Evolutionary conservation across 2,329 filamentous ascomycete genomes (phyloP).

Genomic region (Herpotrichia juniperi): DNA sequence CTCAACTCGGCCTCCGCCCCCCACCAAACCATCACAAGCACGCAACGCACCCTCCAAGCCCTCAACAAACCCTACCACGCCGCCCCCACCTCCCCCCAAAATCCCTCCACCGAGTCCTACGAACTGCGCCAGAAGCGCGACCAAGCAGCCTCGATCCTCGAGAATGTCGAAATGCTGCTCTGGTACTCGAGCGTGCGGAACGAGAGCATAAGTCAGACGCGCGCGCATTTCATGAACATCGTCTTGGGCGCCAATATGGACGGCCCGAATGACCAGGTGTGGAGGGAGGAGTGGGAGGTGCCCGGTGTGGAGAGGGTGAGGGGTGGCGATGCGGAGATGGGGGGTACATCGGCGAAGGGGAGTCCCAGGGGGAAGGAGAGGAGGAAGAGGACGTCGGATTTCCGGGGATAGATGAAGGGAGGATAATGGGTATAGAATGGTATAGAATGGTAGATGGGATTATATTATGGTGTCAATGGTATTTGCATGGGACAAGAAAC

Average conservation of each 20-base stretch:
- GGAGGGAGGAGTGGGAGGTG: conserved; percentile 27
- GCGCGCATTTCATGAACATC: conserved; percentile 33
- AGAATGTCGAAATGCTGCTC: conserved; percentile 44
- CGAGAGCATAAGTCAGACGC: conserved; percentile 38
- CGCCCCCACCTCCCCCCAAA: not conserved
- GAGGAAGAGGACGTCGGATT: not conserved
- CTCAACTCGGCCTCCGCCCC: conserved; percentile 8
- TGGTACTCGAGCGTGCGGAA: conserved; percentile 38
- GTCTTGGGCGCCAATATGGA: conserved; percentile 23
- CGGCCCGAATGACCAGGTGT: conserved; percentile 10
- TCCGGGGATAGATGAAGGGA: not conserved
- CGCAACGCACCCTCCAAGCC: conserved; percentile 35
- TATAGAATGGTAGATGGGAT: no score
- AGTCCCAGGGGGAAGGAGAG: not conserved
- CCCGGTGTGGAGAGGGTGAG: conserved; percentile 10
- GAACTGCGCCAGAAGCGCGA: conserved; percentile 33
- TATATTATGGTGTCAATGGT: no score
- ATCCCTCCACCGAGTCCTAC: conserved; percentile 27
- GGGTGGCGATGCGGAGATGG: not conserved
- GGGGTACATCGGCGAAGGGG: not conserved
- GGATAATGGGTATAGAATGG: not conserved
- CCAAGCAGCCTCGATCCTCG: conserved; percentile 39
- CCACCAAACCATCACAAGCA: not conserved
- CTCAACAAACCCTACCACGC: conserved; percentile 22
- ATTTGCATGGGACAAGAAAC: no score